Evolutionary conservation across 768 basidiomycete species (phyloP).

Genomic region (Sistotremastrum suecicum): DNA sequence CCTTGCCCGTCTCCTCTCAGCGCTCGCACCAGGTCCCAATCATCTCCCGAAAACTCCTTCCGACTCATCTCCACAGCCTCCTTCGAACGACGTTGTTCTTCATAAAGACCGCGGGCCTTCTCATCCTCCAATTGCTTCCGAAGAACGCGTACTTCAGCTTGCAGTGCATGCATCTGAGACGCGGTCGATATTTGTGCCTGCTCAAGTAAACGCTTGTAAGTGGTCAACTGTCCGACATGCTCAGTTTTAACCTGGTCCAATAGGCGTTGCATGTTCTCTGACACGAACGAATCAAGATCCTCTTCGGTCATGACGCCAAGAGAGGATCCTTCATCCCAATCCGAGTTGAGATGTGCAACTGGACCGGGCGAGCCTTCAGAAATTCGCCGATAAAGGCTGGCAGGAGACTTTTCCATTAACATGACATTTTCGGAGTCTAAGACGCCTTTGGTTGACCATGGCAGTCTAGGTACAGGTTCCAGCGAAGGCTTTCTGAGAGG

Average conservation of each 20-base stretch:
- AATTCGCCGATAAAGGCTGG: no score
- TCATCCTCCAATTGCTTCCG: slow-evolving; percentile 28
- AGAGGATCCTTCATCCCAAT: no score
- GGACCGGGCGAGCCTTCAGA: no score
- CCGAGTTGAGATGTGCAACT: no score
- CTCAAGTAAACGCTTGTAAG: slow-evolving; percentile 69
- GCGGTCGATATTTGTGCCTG: slow-evolving; percentile 67
- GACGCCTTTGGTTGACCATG: no score
- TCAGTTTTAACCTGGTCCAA: slow-evolving; percentile 26
- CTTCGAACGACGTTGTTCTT: slow-evolving; percentile 8
- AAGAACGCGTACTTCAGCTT: slow-evolving; percentile 63
- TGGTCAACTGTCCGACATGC: slow-evolving; percentile 43
- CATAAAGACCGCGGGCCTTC: slow-evolving; percentile 11
- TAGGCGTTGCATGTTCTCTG: slow-evolving; percentile 22
- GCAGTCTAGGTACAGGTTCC: no score
- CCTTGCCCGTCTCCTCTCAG: slow-evolving; percentile 34
- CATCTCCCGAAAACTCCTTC: slow-evolving; percentile 16
- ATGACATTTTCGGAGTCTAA: no score
- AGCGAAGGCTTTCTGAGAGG: no score
- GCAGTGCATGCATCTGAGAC: slow-evolving; percentile 73
- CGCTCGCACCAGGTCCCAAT: slow-evolving; percentile 34
- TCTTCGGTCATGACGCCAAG: no score
- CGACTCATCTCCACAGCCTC: slow-evolving; percentile 1
- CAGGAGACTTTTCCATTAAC: no score
- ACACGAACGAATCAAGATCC: no score